phyloP scores from a whole-genome alignment of 1,284 basidiomycete genomes.

The Ganoderma boninense region DNA sequence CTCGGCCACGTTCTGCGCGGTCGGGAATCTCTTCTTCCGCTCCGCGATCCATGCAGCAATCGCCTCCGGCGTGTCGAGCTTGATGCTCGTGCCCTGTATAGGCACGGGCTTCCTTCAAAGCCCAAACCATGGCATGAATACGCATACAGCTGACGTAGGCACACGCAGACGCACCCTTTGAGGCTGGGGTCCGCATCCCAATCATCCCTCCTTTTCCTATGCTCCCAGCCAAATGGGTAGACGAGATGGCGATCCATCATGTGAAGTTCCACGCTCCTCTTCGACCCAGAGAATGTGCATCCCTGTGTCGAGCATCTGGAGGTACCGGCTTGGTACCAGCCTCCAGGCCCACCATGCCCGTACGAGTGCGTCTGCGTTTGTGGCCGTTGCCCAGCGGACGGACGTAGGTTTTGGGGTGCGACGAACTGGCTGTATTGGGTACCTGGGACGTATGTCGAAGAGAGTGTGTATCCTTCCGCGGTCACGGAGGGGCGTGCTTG shows the following conservation, averaged over 20 bases:
- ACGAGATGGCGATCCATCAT: conserved; percentile 93
- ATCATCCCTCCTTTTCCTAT: conserved; percentile 63
- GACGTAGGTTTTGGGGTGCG: conserved; percentile 2
- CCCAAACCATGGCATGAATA: background rate
- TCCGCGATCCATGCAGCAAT: conserved; percentile 89
- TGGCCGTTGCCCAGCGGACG: conserved; percentile 13
- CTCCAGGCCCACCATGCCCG: conserved; percentile 21
- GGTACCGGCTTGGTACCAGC: conserved; percentile 72
- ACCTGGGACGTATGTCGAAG: conserved; percentile 54
- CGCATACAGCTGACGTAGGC: background rate
- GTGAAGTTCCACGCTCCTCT: conserved; percentile 81
- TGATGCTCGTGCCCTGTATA: conserved; percentile 84
- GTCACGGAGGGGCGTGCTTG: conserved; percentile 44
- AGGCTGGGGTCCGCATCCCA: conserved; percentile 83
- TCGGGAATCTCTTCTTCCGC: conserved; percentile 87
- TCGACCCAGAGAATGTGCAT: conserved; percentile 80
- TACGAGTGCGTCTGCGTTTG: conserved; percentile 4
- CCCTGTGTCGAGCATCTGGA: conserved; percentile 69
- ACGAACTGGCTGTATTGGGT: conserved; percentile 14
- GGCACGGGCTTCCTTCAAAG: conserved; percentile 67
- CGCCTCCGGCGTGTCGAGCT: conserved; percentile 83
- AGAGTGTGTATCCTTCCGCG: conserved; percentile 63
- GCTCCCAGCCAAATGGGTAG: conserved; percentile 80
- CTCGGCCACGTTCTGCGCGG: conserved; percentile 70
- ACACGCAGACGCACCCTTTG: conserved; percentile 61